Conservation (phyloP, 306 rosid genomes). For the Quercus suber region DNA sequence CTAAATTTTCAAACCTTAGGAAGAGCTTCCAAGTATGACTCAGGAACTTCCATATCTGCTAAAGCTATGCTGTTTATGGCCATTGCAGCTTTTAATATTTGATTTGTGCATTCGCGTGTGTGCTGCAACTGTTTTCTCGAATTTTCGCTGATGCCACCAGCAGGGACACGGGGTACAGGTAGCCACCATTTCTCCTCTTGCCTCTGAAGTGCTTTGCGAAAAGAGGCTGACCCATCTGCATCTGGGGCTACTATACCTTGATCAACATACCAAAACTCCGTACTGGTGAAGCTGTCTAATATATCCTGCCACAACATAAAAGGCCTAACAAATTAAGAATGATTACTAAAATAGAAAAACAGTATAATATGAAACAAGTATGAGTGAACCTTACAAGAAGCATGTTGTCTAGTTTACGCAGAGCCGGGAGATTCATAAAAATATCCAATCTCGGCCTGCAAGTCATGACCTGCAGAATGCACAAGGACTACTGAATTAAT, state of each 20-base stretch:
- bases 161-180: slow-evolving; percentile 84
- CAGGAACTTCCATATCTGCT: slow-evolving; percentile 88
- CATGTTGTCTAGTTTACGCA: slow-evolving; percentile 52
- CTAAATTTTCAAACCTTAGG: slow-evolving; percentile 54
- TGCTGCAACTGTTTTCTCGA: slow-evolving; percentile 81
- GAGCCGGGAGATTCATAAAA: slow-evolving; percentile 53
- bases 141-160: slow-evolving; percentile 65
- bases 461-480: slow-evolving; percentile 50
- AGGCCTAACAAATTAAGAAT: slow-evolving; percentile 4
- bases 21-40: slow-evolving; percentile 76
- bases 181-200: slow-evolving; percentile 99
- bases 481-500: not conserved
- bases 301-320: slow-evolving; percentile 51
- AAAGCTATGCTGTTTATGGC: slow-evolving; percentile 76
- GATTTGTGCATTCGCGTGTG: slow-evolving; percentile 74
- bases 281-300: slow-evolving; percentile 57
- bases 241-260: slow-evolving; percentile 81
- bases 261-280: slow-evolving; percentile 94
- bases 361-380: not conserved
- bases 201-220: slow-evolving; percentile 66
- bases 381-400: slow-evolving; percentile 39
- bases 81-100: slow-evolving; percentile 84
- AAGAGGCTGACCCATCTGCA: slow-evolving; percentile 75
- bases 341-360: not conserved
- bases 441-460: slow-evolving; percentile 57